Evolutionary conservation across 257 asterid genomes (phyloP).

Genomic region (Lithospermum erythrorhizon): DNA sequence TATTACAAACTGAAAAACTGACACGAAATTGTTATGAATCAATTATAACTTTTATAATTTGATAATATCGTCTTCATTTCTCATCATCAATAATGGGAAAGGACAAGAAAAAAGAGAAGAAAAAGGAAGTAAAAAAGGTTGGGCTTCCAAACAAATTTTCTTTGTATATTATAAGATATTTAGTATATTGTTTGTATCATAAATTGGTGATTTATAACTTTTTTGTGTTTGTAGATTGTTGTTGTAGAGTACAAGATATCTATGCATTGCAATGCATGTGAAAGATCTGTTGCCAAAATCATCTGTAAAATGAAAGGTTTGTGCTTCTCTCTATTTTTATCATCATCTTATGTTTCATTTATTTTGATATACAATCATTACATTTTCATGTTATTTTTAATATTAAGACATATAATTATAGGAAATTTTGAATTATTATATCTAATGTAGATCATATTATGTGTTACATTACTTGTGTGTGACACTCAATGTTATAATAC

Average conservation of each 20-base stretch:
- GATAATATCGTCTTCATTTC: not conserved
- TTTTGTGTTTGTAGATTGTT: conserved; percentile 25
- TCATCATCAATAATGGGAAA: conserved; percentile 1
- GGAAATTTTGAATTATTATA: too few species aligned
- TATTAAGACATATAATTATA: too few species aligned
- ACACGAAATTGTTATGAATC: not conserved
- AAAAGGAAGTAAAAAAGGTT: not conserved
- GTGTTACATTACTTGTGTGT: too few species aligned
- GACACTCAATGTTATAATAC: too few species aligned
- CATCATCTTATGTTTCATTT: too few species aligned
- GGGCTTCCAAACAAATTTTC: not conserved
- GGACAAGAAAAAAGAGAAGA: not conserved
- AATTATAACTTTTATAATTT: not conserved
- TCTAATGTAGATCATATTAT: too few species aligned
- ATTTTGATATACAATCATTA: too few species aligned
- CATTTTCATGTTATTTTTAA: not conserved
- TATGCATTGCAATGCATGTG: conserved; percentile 89
- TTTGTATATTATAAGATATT: not conserved
- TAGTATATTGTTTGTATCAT: not conserved
- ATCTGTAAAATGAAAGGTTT: conserved; percentile 67
- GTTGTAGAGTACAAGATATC: conserved; percentile 48
- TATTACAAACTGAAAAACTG: not conserved
- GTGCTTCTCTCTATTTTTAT: not conserved
- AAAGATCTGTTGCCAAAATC: conserved; percentile 56
- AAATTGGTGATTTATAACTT: too few species aligned